Evolutionary conservation across 495 filamentous ascomycete genomes (phyloP), one percentile per base, ranked within the genome.

Genomic region (Neurospora sp.): DNA sequence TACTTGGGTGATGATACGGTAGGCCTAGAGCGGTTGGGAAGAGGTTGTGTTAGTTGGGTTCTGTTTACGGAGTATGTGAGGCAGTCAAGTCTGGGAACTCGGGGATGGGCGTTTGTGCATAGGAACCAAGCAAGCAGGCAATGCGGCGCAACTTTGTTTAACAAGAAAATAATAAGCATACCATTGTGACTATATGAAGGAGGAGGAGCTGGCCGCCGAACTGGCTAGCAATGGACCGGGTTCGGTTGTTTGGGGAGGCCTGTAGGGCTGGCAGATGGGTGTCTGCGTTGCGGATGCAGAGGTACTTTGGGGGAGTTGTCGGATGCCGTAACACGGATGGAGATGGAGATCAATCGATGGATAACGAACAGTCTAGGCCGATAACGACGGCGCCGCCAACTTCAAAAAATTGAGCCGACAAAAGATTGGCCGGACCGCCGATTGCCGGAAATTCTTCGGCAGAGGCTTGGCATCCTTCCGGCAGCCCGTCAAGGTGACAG

Each of bases 1-100:
- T 82, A 97, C 92, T 88, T 98, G 94, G 73, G 92, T 90, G 84
- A 99, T 91, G 81, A 97, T 91, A 81, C 94, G 92, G 85, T 99
- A 94, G 79, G 96, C 96, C 96, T 99, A 79, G 70, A 23, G 18
- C 39, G 31, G 16, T 20, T 20, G 20, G 72, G 27, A 37, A 27
- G 20, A 14, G 12, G 23, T 20, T 59, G 39, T 39, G 71, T 72
- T 37, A 48, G 40, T 23, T 27, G 6, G 8, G 38, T n/a, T n/a
- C 8, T 37, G n/a, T 46, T 46, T 11, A 23, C 5, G 7, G 18
- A 9, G 8, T 2, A 18, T 35, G 16, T 35, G 66, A 40, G n/a
- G 31, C 69, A 70, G 40, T 44, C 27, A 72, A 46, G 31, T 35
- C 54, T 14, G 54, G 54, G 14, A 62, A 62, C 27, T 35, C 54